Conservation (phyloP, 192 early-diverging fungal species). For the Diversispora epigaea region DNA sequence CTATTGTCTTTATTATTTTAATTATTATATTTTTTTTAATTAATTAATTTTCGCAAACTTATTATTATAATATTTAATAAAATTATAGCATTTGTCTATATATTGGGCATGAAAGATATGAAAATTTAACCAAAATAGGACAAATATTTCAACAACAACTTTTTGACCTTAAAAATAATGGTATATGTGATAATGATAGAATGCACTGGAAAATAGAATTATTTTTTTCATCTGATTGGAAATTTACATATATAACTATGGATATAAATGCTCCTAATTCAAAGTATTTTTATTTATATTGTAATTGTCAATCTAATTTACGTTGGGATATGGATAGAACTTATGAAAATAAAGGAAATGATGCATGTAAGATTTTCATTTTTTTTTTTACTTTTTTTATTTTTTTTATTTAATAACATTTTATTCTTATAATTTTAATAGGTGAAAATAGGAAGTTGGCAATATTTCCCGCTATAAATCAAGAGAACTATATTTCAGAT, state of each 20-base stretch:
- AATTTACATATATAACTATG: slow-evolving; percentile 2
- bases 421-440: background rate
- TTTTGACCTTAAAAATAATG: background rate
- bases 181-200: background rate
- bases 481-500: background rate
- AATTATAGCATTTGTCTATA: background rate
- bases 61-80: too few relatives aligned
- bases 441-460: background rate
- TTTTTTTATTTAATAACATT: background rate
- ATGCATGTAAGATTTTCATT: background rate
- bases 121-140: background rate
- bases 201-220: background rate
- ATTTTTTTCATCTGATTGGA: background rate
- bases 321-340: background rate
- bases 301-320: background rate
- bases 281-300: slow-evolving; percentile 1
- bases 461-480: background rate
- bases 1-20: background rate
- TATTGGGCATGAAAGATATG: background rate
- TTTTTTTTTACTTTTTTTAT: background rate
- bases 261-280: background rate
- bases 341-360: background rate
- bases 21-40: background rate
- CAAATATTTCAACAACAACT: background rate
- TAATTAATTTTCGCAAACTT: background rate